phyloP scores from a whole-genome alignment of 2,329 filamentous ascomycete genomes.

The Geosmithia morbida region DNA sequence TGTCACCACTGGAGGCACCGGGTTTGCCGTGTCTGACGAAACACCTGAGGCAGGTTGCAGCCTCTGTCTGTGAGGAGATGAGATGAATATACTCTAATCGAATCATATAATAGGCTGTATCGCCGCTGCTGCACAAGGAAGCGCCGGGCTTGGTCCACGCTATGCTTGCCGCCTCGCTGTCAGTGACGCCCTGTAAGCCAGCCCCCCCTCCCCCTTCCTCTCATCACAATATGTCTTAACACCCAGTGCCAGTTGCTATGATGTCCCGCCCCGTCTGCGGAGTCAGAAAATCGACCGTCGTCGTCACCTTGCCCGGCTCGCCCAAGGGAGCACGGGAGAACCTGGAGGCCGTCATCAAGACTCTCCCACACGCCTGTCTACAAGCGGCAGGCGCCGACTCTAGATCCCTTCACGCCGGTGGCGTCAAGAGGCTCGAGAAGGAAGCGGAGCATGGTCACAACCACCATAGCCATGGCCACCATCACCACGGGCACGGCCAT shows the following conservation, averaged over 20 bases:
- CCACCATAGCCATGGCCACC: conserved; percentile 37
- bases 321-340: conserved; percentile 95
- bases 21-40: conserved; percentile 70
- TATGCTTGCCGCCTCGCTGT: conserved; percentile 76
- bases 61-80: neutral
- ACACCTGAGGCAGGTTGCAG: conserved; percentile 62
- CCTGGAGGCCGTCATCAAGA: conserved; percentile 71
- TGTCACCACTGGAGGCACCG: conserved; percentile 82
- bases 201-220: neutral
- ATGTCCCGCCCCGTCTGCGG: conserved; percentile 94
- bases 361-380: conserved; percentile 88
- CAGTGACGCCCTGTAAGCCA: conserved; percentile 74
- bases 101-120: conserved; percentile 46
- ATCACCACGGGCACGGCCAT: conserved; percentile 36
- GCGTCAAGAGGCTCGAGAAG: conserved; percentile 67
- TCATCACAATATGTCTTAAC: neutral
- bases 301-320: conserved; percentile 84
- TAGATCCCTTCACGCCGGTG: conserved; percentile 62
- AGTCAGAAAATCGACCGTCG: conserved; percentile 64
- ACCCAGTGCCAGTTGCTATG: conserved; percentile 57
- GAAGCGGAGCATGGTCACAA: conserved; percentile 43
- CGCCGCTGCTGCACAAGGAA: conserved; percentile 65
- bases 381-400: conserved; percentile 80
- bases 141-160: conserved; percentile 87
- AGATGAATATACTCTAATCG: neutral